These are phyloP conservation scores for Quercus gilva DNA, from an alignment of 306 rosid genomes.

Conservation along the genomic window DNA sequence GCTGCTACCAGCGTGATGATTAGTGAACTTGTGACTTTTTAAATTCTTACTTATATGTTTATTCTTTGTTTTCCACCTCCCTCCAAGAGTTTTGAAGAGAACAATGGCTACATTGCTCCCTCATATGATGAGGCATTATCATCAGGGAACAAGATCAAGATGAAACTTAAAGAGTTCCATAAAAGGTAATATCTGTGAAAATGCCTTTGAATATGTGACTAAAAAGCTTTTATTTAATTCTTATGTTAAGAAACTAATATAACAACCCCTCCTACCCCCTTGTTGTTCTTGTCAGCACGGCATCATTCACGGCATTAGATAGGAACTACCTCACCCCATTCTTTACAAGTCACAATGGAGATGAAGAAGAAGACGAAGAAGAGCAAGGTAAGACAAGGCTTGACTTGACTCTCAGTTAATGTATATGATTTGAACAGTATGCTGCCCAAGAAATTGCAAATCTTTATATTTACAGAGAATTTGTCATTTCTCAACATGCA, in stretches of 20 bases:
- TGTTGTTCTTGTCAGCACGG: slow-evolving; percentile 56
- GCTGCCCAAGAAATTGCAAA: slow-evolving; percentile 7
- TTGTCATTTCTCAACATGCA: neutral
- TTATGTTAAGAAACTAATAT: neutral
- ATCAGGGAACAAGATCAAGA: slow-evolving; percentile 83
- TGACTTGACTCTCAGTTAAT: slow-evolving; percentile 11
- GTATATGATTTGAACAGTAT: neutral
- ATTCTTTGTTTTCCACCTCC: slow-evolving; percentile 9
- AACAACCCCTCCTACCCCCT: neutral
- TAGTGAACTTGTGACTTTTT: neutral
- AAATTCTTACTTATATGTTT: slow-evolving; percentile 1
- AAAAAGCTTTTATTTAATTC: neutral
- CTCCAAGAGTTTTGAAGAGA: slow-evolving; percentile 50
- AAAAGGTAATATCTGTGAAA: slow-evolving; percentile 46
- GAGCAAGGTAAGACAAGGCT: slow-evolving; percentile 56
- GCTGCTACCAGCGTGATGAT: neutral
- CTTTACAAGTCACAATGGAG: slow-evolving; percentile 92
- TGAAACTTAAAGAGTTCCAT: slow-evolving; percentile 92
- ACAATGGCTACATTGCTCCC: slow-evolving; percentile 76
- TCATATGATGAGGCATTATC: slow-evolving; percentile 67
- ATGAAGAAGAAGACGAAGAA: slow-evolving; percentile 52
- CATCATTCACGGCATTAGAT: slow-evolving; percentile 84
- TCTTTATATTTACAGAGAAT: neutral
- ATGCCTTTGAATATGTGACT: neutral
- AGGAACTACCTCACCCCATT: slow-evolving; percentile 93